Conservation (phyloP, 495 filamentous ascomycete genomes). For the Bombardia bombarda region DNA sequence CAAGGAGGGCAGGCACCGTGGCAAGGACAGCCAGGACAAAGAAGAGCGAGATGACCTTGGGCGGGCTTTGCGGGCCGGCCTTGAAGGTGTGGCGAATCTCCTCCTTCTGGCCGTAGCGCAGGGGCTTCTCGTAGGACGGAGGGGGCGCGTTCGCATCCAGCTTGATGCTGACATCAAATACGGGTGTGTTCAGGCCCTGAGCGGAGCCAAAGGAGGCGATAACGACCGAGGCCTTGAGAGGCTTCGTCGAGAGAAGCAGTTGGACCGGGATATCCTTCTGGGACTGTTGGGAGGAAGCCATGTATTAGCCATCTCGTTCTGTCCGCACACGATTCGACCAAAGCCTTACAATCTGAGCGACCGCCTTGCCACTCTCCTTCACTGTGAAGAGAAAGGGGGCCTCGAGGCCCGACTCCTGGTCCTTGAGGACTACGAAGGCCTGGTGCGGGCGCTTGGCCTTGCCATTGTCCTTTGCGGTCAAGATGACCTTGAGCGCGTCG, state of each 20-base stretch:
- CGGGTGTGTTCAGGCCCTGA: conserved; percentile 58
- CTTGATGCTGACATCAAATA: conserved; percentile 50
- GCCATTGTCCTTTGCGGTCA: conserved; percentile 73
- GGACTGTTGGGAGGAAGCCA: not conserved
- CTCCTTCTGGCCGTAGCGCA: conserved; percentile 70
- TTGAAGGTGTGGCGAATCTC: conserved; percentile 94
- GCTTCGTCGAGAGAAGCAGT: conserved; percentile 56
- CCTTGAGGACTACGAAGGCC: conserved; percentile 77
- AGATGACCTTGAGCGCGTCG: conserved; percentile 72
- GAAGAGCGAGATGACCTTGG: conserved; percentile 70
- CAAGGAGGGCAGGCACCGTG: conserved; percentile 62
- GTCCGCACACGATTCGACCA: not conserved
- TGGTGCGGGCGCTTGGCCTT: conserved; percentile 82
- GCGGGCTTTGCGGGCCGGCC: conserved; percentile 66
- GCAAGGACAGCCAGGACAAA: conserved; percentile 67
- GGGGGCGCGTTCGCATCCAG: conserved; percentile 51
- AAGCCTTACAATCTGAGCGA: conserved; percentile 61
- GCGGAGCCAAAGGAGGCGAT: conserved; percentile 81
- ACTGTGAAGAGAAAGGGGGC: conserved; percentile 80
- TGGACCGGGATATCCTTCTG: conserved; percentile 86
- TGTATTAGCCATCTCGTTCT: not conserved
- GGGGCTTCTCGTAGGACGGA: conserved; percentile 53
- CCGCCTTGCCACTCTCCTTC: conserved; percentile 81
- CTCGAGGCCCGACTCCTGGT: conserved; percentile 67
- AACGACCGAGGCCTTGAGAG: conserved; percentile 69